These are phyloP conservation scores for Arthrinium phaeospermum DNA, from an alignment of 2,329 filamentous ascomycete species.

Conservation along the genomic window DNA sequence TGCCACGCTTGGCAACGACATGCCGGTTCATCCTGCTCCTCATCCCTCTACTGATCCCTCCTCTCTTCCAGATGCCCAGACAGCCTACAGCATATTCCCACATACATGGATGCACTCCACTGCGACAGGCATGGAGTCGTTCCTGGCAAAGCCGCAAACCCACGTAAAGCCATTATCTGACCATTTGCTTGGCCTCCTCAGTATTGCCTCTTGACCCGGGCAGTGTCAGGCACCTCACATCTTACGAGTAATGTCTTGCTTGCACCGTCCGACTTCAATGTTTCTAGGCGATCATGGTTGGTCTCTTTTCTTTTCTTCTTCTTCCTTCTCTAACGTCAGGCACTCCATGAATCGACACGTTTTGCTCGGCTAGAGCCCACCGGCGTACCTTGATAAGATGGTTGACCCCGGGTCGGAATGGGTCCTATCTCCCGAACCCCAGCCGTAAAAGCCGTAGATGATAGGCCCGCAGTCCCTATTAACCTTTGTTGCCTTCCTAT, in stretches of 20 bases:
- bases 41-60: neutral
- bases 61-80: slow-evolving; percentile 11
- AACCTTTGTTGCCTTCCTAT: slow-evolving; percentile 17
- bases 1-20: neutral
- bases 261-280: neutral
- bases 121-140: neutral
- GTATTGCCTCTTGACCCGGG: neutral
- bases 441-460: neutral
- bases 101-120: neutral
- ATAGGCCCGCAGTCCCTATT: slow-evolving; percentile 1
- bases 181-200: neutral
- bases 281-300: neutral
- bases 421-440: neutral
- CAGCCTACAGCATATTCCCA: neutral
- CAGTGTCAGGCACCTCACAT: neutral
- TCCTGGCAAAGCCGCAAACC: neutral
- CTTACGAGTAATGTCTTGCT: neutral
- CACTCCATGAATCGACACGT: slow-evolving; percentile 1
- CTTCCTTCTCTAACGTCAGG: neutral
- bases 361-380: neutral
- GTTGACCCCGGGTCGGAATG: neutral
- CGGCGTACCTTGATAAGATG: neutral
- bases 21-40: neutral
- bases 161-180: slow-evolving; percentile 8
- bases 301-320: neutral